Base-by-base conservation (phyloP, 169 alveolate genomes). In the Babesia caballi region DNA sequence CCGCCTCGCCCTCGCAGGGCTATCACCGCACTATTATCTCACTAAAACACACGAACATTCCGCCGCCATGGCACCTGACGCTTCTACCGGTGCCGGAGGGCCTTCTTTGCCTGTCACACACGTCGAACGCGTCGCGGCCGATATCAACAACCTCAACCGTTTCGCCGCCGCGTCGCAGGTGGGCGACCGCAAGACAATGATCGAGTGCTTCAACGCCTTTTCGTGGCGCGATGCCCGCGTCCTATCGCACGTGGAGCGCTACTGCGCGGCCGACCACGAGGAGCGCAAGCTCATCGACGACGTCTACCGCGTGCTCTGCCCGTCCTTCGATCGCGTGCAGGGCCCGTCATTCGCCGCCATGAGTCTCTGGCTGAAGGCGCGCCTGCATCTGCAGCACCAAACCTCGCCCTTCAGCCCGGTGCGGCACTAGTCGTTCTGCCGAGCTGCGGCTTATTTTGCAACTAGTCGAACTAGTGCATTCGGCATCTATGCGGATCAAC, bases 291-390 rank as follows among this genome's bases (percentile, higher is more conserved):
- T 60, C 23, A 61, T 81, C 42, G 88, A 81, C 52, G 61, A 60
- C 9, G 73, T 63, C 4, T 81, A 60, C 40, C 38, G 51, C 40
- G 70, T 60, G 19, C 59, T 81, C 11, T 69, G 76, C 47, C 88
- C 88, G 8, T 61, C 46, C 11, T 57, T 41, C 23, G 60, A 41
- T 4, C 38, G 35, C 23, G 73, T 81, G 8, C 58, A 63, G 46
- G 75, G 84, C 25, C 88, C 83, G n/a, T 40, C 76, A 7, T 66
- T 81, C 53, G 36, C 42, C 14, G 66, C 88, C 40, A 81, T 81
- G 88, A 61, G 76, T n/a, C 52, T 81, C 7, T 81, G 88, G 88
- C 56, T 81, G 8, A 81, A 81, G 63, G 59, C 81, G 32, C 52
- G 88, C 17, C 66, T 81, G 52, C 84, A 81, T 46, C 23, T 81